phyloP scores from a whole-genome alignment of 2,329 filamentous ascomycete species.

The Hypoxylon sp. region DNA sequence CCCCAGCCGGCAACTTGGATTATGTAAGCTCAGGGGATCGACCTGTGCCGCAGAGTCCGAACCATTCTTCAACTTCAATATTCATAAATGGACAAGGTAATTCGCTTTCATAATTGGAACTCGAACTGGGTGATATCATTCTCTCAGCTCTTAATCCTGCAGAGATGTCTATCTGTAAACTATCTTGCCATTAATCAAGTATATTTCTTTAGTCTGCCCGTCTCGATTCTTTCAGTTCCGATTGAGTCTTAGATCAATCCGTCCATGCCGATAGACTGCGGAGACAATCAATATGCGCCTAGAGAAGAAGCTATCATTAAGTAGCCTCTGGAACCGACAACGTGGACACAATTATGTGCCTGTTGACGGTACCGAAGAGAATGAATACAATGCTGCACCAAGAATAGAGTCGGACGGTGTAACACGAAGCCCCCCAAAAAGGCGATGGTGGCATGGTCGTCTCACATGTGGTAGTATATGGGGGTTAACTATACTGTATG shows the following conservation, averaged over 20 bases:
- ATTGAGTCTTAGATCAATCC: not conserved
- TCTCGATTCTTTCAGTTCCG: not conserved
- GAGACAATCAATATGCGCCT: constrained; percentile 14
- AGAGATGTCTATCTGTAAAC: not conserved
- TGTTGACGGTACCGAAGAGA: constrained; percentile 32
- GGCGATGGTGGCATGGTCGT: constrained; percentile 45
- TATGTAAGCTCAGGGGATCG: constrained; percentile 13
- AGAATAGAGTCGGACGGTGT: constrained; percentile 22
- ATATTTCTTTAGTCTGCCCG: not conserved
- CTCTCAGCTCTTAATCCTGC: not conserved
- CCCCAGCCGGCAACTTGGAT: not conserved
- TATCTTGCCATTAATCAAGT: not conserved
- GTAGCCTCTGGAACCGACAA: constrained; percentile 36
- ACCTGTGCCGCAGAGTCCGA: constrained; percentile 7
- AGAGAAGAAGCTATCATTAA: constrained; percentile 26
- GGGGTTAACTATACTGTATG: constrained; percentile 57
- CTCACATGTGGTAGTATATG: constrained; percentile 56
- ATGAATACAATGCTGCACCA: constrained; percentile 17
- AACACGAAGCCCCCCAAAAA: constrained; percentile 25
- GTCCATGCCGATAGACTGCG: constrained; percentile 6
- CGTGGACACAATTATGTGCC: constrained; percentile 33
- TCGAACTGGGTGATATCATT: not conserved
- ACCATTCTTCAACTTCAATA: constrained; percentile 8
- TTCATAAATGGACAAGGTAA: not conserved
- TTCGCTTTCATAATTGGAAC: constrained; percentile 1